Conservation (phyloP, 2,329 filamentous ascomycete species). For the Aspergillus sp. region DNA sequence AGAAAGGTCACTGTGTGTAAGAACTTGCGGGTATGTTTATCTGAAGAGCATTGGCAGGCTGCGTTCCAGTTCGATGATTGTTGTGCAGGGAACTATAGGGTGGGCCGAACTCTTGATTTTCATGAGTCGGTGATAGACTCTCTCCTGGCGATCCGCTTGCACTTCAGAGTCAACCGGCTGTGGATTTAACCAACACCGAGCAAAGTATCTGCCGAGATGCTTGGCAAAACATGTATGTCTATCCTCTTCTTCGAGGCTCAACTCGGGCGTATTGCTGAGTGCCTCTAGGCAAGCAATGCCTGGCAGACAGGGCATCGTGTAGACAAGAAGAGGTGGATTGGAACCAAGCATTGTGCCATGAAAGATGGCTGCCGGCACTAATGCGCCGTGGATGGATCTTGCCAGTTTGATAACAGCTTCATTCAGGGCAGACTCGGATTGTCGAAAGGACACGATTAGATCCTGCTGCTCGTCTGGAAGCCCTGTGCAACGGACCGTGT, state of each 20-base stretch:
- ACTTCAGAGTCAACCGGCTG: too few species aligned
- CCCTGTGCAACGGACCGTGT: conserved; percentile 7
- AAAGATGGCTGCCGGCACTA: not conserved
- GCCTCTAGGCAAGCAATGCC: conserved; percentile 1
- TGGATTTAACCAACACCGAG: too few species aligned
- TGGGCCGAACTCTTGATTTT: not conserved
- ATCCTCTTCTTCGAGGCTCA: not conserved
- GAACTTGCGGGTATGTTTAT: conserved; percentile 4
- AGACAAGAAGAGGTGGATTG: conserved; percentile 1
- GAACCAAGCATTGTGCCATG: conserved; percentile 1
- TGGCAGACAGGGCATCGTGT: conserved; percentile 4
- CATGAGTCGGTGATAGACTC: not conserved
- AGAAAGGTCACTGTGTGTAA: conserved; percentile 11
- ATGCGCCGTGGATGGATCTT: conserved; percentile 1
- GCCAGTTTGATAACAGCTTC: not conserved
- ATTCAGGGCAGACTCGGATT: not conserved
- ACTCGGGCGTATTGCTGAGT: not conserved
- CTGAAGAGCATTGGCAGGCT: conserved; percentile 6
- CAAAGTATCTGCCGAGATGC: conserved; percentile 2
- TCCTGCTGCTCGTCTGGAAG: not conserved
- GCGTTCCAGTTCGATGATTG: conserved; percentile 1
- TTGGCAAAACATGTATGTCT: conserved; percentile 3
- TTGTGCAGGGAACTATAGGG: not conserved
- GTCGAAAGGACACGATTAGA: conserved; percentile 1
- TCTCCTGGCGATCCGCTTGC: not conserved